Evolutionary conservation across 2,329 filamentous ascomycete species (phyloP).

Genomic region (Zymoseptoria ardabiliae): DNA sequence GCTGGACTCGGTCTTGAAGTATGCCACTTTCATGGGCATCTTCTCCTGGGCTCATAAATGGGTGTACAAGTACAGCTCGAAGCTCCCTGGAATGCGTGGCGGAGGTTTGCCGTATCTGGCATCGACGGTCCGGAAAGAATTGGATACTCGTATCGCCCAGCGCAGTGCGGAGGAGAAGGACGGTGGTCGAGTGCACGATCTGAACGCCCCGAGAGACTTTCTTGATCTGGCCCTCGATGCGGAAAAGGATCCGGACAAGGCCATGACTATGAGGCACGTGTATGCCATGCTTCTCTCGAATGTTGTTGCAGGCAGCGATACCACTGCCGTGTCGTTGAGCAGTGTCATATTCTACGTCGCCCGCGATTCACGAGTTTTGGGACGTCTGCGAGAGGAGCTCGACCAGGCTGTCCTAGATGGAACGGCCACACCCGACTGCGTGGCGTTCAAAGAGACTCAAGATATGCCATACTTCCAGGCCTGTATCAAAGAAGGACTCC

Average conservation of each 20-base stretch:
- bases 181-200: constrained; percentile 6
- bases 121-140: constrained; percentile 7
- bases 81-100: constrained; percentile 9
- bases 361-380: constrained; percentile 19
- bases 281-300: constrained; percentile 17
- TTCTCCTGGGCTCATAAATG: constrained; percentile 15
- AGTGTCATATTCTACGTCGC: constrained; percentile 29
- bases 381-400: constrained; percentile 19
- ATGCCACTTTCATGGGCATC: constrained; percentile 9
- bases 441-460: constrained; percentile 28
- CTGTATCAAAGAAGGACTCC: constrained; percentile 23
- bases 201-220: constrained; percentile 11
- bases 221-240: constrained; percentile 15
- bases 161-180: constrained; percentile 3
- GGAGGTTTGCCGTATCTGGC: constrained; percentile 10
- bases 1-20: constrained; percentile 8
- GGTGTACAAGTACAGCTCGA: constrained; percentile 11
- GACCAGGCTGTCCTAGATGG: constrained; percentile 9
- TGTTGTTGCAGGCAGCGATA: constrained; percentile 28
- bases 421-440: constrained; percentile 14
- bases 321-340: constrained; percentile 30
- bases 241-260: constrained; percentile 13
- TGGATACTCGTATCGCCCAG: constrained; percentile 5
- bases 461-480: constrained; percentile 36
- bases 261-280: constrained; percentile 15